phyloP scores from a whole-genome alignment of 2,329 filamentous ascomycete genomes.

The Reticulascus tulasneorum region DNA sequence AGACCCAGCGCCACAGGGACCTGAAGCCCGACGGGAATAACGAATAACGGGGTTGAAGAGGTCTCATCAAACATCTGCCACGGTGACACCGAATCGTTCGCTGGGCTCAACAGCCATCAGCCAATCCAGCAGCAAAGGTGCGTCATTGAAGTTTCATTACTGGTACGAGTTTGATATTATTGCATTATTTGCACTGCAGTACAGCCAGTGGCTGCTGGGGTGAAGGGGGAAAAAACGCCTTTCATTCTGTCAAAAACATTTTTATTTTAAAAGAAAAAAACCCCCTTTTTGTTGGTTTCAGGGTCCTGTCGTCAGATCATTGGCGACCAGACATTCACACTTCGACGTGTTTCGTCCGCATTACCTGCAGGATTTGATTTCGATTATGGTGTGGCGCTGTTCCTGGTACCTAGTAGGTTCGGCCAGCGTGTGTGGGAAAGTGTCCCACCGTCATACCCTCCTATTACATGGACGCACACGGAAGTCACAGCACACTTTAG shows the following conservation, averaged over 20 bases:
- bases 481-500: neutral
- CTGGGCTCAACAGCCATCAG: constrained; percentile 4
- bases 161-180: neutral
- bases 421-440: neutral
- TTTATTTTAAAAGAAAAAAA: neutral
- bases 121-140: constrained; percentile 1
- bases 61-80: constrained; percentile 8
- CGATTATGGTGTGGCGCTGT: too few species aligned
- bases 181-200: too few species aligned
- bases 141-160: neutral
- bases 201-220: too few species aligned
- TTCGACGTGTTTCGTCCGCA: too few species aligned
- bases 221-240: too few species aligned
- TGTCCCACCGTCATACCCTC: too few species aligned
- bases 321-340: too few species aligned
- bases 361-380: too few species aligned
- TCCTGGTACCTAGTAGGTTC: too few species aligned
- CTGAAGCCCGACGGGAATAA: constrained; percentile 8
- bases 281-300: neutral
- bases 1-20: constrained; percentile 2
- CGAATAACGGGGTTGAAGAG: constrained; percentile 5
- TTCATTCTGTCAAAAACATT: too few species aligned
- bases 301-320: neutral
- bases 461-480: neutral
- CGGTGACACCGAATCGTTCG: constrained; percentile 12